phyloP scores from a whole-genome alignment of 208 protist species.

The Trypanosoma avium region DNA sequence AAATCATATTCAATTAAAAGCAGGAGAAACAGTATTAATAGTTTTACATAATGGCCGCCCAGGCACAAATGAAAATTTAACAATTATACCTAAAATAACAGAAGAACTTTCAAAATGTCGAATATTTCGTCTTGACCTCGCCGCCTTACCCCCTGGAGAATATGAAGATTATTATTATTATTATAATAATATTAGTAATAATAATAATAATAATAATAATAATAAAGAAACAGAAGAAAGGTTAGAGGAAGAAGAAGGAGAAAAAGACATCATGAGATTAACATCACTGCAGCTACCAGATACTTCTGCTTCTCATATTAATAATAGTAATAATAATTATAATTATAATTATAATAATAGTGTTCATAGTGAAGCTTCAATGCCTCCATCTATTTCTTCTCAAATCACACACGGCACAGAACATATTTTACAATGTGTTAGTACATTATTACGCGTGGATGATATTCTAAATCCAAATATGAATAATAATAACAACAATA shows the following conservation, averaged over 20 bases:
- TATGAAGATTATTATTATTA: conserved; percentile 26
- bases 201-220: background rate
- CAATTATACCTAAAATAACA: too few species aligned
- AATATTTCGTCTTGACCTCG: conserved; percentile 64
- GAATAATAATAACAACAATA: background rate
- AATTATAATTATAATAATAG: background rate
- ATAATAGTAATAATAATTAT: background rate
- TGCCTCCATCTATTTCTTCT: conserved; percentile 26
- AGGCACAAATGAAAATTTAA: too few species aligned
- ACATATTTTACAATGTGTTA: conserved; percentile 32
- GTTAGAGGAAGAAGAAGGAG: background rate
- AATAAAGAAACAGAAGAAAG: background rate
- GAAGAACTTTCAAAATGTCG: conserved; percentile 50
- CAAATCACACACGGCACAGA: conserved; percentile 42
- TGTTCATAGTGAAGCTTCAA: too few species aligned
- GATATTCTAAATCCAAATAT: conserved; percentile 37
- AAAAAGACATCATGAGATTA: background rate
- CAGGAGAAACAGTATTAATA: conserved; percentile 66
- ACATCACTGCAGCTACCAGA: too few species aligned
- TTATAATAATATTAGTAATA: background rate
- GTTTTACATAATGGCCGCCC: conserved; percentile 45
- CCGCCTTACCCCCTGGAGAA: conserved; percentile 48
- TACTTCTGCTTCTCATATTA: too few species aligned
- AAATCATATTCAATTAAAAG: conserved; percentile 16
- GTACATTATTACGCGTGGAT: conserved; percentile 42